These are phyloP conservation scores for Ophiocordyceps camponoti-floridani DNA, from an alignment of 2,329 filamentous ascomycete genomes.

Conservation along the genomic window DNA sequence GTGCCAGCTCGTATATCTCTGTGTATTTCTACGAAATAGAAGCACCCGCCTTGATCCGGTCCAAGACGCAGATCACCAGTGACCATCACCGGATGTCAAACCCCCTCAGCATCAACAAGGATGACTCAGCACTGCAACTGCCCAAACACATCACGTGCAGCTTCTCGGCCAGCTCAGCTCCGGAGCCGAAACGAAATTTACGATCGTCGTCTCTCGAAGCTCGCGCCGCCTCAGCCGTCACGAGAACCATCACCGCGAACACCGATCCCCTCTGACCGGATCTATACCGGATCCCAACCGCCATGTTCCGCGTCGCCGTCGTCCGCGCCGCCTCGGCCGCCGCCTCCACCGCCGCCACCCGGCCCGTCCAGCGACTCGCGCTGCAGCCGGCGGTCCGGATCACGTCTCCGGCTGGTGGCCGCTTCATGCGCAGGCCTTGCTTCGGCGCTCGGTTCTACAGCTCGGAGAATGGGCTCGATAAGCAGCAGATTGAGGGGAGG, in stretches of 20 bases:
- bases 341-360: conserved; percentile 29
- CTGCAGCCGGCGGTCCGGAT: conserved; percentile 37
- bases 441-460: conserved; percentile 72
- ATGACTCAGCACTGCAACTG: background rate
- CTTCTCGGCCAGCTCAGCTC: background rate
- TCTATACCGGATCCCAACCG: conserved; percentile 2
- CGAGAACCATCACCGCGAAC: background rate
- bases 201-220: background rate
- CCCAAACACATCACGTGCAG: background rate
- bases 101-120: too few relatives aligned
- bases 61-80: too few relatives aligned
- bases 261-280: background rate
- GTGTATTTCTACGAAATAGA: too few relatives aligned
- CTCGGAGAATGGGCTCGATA: conserved; percentile 57
- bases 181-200: background rate
- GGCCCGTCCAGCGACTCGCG: conserved; percentile 24
- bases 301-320: conserved; percentile 80
- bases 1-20: too few relatives aligned
- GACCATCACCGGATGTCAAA: too few relatives aligned
- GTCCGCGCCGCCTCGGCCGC: conserved; percentile 56
- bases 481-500: conserved; percentile 75
- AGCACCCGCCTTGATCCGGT: too few relatives aligned
- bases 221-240: background rate
- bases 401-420: conserved; percentile 30
- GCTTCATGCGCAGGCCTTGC: conserved; percentile 35